Conservation (phyloP, 805 yeast species). For the Yarrowia yakushimensis region DNA sequence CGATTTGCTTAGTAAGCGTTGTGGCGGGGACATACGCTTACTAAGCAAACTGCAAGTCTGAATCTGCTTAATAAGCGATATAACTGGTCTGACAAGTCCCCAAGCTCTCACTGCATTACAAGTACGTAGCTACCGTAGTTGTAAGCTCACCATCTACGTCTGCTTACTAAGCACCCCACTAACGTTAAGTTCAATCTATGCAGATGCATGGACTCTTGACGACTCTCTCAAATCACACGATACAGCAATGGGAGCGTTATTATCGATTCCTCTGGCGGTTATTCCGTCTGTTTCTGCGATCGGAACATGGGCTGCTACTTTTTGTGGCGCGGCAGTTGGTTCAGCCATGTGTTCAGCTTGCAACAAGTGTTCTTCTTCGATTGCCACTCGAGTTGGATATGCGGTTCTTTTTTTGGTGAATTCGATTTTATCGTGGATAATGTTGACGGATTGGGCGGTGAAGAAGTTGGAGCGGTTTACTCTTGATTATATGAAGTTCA, state of each 20-base stretch:
- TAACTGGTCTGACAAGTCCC: too few species aligned
- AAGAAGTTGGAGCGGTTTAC: conserved; percentile 68
- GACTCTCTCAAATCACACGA: neutral
- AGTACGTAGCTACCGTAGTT: too few species aligned
- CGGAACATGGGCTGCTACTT: conserved; percentile 55
- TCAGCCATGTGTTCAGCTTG: conserved; percentile 56
- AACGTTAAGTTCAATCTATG: too few species aligned
- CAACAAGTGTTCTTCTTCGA: conserved; percentile 65
- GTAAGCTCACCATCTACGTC: neutral
- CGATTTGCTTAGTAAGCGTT: too few species aligned
- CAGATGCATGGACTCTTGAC: too few species aligned
- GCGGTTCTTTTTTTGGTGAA: conserved; percentile 74
- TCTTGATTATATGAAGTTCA: conserved; percentile 62
- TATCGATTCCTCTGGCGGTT: conserved; percentile 51
- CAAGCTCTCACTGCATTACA: too few species aligned
- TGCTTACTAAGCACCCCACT: too few species aligned
- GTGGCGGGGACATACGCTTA: too few species aligned
- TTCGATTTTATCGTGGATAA: conserved; percentile 88
- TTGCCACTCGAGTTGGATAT: conserved; percentile 82
- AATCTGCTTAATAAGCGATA: too few species aligned
- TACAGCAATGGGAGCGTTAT: conserved; percentile 41
- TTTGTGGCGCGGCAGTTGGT: conserved; percentile 77
- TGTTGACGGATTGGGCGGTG: conserved; percentile 75
- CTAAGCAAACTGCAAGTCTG: too few species aligned
- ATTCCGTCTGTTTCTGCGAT: conserved; percentile 56